Evolutionary conservation across 192 early-diverging fungal genomes (phyloP).

Genomic region (Coemansia sp.): DNA sequence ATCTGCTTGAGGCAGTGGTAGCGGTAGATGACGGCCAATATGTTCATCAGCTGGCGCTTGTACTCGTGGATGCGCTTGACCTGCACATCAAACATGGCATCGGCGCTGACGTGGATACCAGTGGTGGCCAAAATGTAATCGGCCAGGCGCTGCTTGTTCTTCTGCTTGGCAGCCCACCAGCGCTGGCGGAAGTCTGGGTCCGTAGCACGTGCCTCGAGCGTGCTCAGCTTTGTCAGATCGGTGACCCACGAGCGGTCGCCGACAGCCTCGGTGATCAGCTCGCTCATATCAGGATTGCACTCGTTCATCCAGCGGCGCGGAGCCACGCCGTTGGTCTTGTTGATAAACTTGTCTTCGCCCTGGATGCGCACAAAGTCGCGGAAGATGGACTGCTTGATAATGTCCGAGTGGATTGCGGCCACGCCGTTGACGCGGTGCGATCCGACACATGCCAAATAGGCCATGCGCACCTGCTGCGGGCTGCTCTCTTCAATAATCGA

Average conservation of each 20-base stretch:
- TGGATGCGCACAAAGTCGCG: conserved; percentile 87
- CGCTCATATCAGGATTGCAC: conserved; percentile 84
- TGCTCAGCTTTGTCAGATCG: conserved; percentile 65
- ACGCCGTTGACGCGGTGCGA: conserved; percentile 97
- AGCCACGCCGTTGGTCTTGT: conserved; percentile 98
- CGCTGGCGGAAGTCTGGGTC: conserved; percentile 73
- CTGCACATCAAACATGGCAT: conserved; percentile 95
- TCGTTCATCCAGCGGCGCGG: conserved; percentile 97
- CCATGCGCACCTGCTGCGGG: conserved; percentile 97
- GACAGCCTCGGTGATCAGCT: conserved; percentile 79
- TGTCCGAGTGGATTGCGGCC: conserved; percentile 80
- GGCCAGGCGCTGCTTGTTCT: conserved; percentile 89
- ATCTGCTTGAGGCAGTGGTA: conserved; percentile 84
- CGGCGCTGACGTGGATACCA: conserved; percentile 72
- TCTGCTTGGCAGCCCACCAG: conserved; percentile 87
- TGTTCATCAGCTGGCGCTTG: conserved; percentile 99
- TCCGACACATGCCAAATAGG: conserved; percentile 90
- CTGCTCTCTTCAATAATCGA: conserved; percentile 92
- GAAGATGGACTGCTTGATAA: conserved; percentile 83
- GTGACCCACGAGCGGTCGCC: conserved; percentile 76
- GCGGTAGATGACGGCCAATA: conserved; percentile 91
- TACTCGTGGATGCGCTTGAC: conserved; percentile 99
- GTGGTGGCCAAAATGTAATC: conserved; percentile 73
- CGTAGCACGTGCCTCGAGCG: conserved; percentile 62
- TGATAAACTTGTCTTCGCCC: conserved; percentile 85